These are phyloP conservation scores for Jacaranda mimosifolia DNA, from an alignment of 257 asterid species.

Conservation along the genomic window DNA sequence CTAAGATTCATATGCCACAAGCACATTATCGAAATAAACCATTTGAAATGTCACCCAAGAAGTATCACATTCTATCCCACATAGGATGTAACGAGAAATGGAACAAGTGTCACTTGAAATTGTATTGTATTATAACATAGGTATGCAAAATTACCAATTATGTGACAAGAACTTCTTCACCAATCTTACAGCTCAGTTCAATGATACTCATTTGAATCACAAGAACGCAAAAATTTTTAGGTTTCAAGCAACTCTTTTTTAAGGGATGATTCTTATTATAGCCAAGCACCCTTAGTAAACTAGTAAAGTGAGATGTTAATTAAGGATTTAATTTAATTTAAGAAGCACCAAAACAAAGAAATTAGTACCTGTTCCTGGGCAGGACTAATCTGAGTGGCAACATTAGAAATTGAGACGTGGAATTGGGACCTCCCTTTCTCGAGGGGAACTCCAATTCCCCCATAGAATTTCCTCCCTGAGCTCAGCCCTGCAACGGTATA, in stretches of 20 bases:
- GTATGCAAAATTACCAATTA: neutral
- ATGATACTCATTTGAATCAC: neutral
- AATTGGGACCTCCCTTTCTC: conserved; percentile 62
- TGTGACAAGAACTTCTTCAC: conserved; percentile 5
- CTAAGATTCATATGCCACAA: conserved; percentile 44
- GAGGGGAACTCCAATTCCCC: conserved; percentile 61
- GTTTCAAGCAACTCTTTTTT: neutral
- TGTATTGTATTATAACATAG: neutral
- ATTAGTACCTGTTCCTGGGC: conserved; percentile 62
- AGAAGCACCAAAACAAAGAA: neutral
- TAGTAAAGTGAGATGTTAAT: neutral
- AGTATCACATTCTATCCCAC: neutral
- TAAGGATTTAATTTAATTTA: neutral
- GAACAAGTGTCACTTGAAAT: neutral
- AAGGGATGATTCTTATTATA: neutral
- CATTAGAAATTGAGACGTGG: conserved; percentile 69
- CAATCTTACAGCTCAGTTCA: conserved; percentile 6
- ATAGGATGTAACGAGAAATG: neutral
- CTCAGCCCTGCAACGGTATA: conserved; percentile 48
- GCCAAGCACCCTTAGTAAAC: neutral
- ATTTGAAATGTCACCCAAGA: neutral
- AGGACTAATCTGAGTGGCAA: conserved; percentile 76
- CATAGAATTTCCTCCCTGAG: conserved; percentile 62
- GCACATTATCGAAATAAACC: conserved; percentile 8
- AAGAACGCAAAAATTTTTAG: neutral